These are phyloP conservation scores for Asterochloris sp. DNA, from an alignment of 139 green algal genomes.

Conservation along the genomic window DNA sequence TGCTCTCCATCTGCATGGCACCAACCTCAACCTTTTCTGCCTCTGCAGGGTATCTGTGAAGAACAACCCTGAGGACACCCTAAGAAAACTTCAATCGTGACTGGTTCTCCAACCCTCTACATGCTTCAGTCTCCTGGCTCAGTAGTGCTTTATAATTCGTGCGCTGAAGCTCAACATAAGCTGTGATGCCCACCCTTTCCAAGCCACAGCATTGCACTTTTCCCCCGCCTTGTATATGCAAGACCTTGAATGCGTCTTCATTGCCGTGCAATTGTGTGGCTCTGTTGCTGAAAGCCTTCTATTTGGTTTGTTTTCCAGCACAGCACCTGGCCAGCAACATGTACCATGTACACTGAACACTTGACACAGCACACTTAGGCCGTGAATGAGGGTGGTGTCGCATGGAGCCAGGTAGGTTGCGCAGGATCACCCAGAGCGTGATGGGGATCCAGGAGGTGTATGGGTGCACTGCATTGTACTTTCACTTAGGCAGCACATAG, in stretches of 20 bases:
- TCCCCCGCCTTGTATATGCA: neutral
- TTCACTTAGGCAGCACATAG: conserved; percentile 78
- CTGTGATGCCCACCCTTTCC: neutral
- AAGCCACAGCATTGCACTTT: neutral
- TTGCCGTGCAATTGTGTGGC: no score
- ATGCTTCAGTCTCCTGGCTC: neutral
- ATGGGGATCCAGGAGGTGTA: conserved; percentile 98
- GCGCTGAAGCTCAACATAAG: neutral
- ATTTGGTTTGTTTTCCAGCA: no score
- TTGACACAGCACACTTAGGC: no score
- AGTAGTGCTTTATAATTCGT: neutral
- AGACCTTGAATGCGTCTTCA: neutral
- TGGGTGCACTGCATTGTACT: conserved; percentile 95
- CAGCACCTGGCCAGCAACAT: no score
- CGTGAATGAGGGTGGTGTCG: conserved; percentile 33
- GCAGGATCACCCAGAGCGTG: conserved; percentile 78
- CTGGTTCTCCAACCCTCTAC: neutral
- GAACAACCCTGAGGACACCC: conserved; percentile 5
- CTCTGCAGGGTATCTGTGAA: conserved; percentile 1
- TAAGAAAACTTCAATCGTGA: neutral
- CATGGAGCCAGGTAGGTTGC: conserved; percentile 78
- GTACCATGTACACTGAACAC: no score
- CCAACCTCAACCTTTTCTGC: neutral
- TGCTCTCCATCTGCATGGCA: neutral
- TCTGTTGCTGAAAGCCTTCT: no score